Evolutionary conservation across 2,329 filamentous ascomycete genomes (phyloP), one percentile per base, ranked within the genome.

Genomic region (Epichloe scottii): DNA sequence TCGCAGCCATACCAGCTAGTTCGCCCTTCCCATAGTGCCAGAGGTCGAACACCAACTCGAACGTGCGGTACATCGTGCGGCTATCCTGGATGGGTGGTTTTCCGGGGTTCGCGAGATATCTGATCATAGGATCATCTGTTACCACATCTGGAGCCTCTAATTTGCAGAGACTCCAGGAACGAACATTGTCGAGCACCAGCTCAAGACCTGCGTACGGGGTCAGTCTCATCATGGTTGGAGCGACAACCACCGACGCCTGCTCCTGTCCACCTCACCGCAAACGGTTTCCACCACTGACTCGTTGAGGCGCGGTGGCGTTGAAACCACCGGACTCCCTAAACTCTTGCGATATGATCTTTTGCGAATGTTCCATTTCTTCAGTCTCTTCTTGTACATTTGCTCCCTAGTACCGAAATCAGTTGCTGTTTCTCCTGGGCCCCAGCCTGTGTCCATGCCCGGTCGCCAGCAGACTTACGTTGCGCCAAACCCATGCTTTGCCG

Each of bases 321-420:
- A 52, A 1, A 38, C 46, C 4, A 39, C 21, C 8, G 53, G 39
- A 15, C 41, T 48, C 14, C 44, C 49, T 14, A 47, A 35, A 12
- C 45, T 44, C 54, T 63, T 66, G 43, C 65, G 60, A 54, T 68
- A 67, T 49, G 58, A 58, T 38, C 65, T 60, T 50, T 68, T 68
- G 49, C 66, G 62, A 21, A 68, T 53, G 47, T 66, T 64, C 66
- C 66, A 68, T 54, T 67, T 68, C 56, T 64, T 66, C 43, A 68
- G 56, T 34, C 66, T 60, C 54, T 68, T 68, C 52, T 68, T 68
- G 50, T 67, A 68, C 65, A 68, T 68, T 58, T 68, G 65, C 51
- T 67, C 64, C 49, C 66, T 68, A 42, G 46, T 26, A 33, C 17
- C 6, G 33, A 23, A 6, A 34, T 14, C 17, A n/a, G 26, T 19